Conservation (phyloP, 345 rosid genomes). For the Heritiera littoralis region DNA sequence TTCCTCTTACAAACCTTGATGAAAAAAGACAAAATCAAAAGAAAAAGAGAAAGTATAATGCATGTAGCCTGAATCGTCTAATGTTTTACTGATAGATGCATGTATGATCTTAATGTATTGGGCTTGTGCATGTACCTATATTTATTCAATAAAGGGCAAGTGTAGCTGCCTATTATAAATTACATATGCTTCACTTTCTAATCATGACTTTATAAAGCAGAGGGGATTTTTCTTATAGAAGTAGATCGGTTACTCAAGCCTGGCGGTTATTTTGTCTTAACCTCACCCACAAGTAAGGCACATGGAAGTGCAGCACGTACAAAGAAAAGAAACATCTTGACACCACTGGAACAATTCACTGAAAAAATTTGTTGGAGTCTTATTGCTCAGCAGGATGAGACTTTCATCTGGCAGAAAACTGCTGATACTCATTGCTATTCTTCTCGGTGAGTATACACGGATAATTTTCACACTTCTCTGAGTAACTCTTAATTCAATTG, state of each 20-base stretch:
- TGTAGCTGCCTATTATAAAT: background rate
- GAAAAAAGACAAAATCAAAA: background rate
- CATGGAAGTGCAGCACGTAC: constrained; percentile 44
- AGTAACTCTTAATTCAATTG: constrained; percentile 3
- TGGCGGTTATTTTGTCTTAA: constrained; percentile 92
- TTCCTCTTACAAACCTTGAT: background rate
- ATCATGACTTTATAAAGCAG: constrained; percentile 43
- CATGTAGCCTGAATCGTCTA: background rate
- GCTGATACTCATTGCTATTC: constrained; percentile 54
- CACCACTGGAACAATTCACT: constrained; percentile 61
- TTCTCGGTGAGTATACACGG: constrained; percentile 59
- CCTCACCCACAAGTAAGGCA: constrained; percentile 68
- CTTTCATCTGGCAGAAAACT: constrained; percentile 96
- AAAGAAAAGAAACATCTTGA: constrained; percentile 57
- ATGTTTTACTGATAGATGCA: background rate
- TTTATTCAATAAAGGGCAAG: constrained; percentile 1
- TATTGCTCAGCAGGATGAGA: constrained; percentile 92
- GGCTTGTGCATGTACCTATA: no score
- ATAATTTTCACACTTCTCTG: constrained; percentile 6
- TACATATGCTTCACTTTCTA: constrained; percentile 22
- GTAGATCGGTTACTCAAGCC: constrained; percentile 93
- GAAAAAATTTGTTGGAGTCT: constrained; percentile 86
- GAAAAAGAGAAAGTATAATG: background rate
- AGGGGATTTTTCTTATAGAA: constrained; percentile 87
- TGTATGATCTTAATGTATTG: background rate